Evolutionary conservation across 441 rosid genomes (phyloP).

Genomic region (Eutrema salsugineum): DNA sequence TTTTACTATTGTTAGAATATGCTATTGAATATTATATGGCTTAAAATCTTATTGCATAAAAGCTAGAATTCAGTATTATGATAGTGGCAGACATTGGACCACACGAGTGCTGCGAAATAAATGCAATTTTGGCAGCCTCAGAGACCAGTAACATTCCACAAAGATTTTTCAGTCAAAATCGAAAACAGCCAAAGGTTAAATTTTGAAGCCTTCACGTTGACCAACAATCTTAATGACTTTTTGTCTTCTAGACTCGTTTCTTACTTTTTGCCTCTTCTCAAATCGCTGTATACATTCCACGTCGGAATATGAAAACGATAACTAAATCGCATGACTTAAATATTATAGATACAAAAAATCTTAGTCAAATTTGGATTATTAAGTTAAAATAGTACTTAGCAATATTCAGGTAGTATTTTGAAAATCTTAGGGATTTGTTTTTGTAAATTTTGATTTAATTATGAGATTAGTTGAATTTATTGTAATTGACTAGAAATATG

Average conservation of each 20-base stretch:
- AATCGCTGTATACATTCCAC: neutral
- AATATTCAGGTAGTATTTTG: neutral
- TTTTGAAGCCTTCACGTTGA: constrained; percentile 25
- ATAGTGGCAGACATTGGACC: constrained; percentile 34
- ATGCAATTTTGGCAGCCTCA: constrained; percentile 31
- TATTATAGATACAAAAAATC: no score
- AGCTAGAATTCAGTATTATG: constrained; percentile 10
- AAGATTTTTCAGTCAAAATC: constrained; percentile 27
- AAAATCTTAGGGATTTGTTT: neutral
- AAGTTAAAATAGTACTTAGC: neutral
- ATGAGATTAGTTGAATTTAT: no score
- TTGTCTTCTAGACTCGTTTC: neutral
- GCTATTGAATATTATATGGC: neutral
- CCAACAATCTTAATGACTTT: constrained; percentile 4
- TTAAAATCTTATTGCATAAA: neutral
- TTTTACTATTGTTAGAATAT: neutral
- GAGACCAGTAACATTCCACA: constrained; percentile 29
- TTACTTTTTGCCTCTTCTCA: neutral
- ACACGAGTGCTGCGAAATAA: constrained; percentile 5
- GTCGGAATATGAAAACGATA: neutral
- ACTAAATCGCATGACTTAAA: neutral
- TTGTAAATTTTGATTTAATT: neutral
- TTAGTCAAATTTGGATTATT: neutral
- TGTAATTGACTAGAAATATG: no score
- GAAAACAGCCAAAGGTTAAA: neutral